Base-by-base conservation (phyloP, 305 asterid genomes). In the Ilex paraguariensis region DNA sequence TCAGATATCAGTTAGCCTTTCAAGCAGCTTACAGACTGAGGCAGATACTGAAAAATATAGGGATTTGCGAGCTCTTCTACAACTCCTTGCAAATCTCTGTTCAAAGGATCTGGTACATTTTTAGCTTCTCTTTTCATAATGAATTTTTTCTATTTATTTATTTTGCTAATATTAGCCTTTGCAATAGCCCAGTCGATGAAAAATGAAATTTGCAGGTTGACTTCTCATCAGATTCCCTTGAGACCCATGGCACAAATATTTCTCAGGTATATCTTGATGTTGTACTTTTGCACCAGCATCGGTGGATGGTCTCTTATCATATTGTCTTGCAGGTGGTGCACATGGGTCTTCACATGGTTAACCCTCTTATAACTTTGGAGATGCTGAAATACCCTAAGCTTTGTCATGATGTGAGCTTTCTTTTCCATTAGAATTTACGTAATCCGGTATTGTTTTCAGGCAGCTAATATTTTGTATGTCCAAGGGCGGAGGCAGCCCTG, bases 301-400 rank as follows among this genome's bases (percentile, higher is more conserved):
- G 53, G 39, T 7, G 63, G 39, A 56, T 72, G 45, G 58, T 59
- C 64, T 46, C 70, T 49, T 42, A 36, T 59, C 49, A 39, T 63
- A 21, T 44, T 69, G 54, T 67, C 49, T 57, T 80, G 80, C 87
- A 92, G 98, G 98, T 93, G 9, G 90, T 93, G 46, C 87, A 84
- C 73, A 79, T 64, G 66, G 98, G 98, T 62, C 91, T 93, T 72
- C 96, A 85, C 84, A 85, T 90, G 64, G 88, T 93, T 56, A 77
- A 86, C 55, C 98, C 98, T 59, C 77, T 90, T 71, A 86, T 93
- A 70, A 90, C 86, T 58, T 56, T 79, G 80, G 96, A 93, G 70
- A 75, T 84, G 79, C 87, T 93, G 80, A 93, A 93, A 74, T 90
- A 75, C 77, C 98, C 98, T 57, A 93, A 93, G 72, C 96, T 93